A percentile compares a stretch with the other conserved stretches of the same genome.
Conservation (phyloP, 352 stramenopile species). For the Pythium folliculosum region DNA sequence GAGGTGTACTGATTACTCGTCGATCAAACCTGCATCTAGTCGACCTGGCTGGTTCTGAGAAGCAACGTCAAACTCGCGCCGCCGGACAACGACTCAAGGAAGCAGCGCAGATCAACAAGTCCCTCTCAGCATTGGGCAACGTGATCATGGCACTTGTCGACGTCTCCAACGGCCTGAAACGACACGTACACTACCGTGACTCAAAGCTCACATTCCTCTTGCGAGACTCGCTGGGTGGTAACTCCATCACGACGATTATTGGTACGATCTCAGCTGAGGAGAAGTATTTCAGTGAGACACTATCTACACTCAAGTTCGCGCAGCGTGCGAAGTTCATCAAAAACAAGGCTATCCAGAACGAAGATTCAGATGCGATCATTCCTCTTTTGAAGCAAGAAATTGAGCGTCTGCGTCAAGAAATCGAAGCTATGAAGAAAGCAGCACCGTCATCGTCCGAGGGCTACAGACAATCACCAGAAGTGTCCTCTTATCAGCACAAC, state of each 20-base stretch:
- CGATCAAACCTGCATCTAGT: conserved; percentile 85
- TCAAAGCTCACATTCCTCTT: conserved; percentile 87
- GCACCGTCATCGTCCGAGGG: not conserved
- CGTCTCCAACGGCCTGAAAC: conserved; percentile 75
- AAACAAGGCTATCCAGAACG: conserved; percentile 86
- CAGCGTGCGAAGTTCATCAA: conserved; percentile 90
- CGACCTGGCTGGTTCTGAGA: conserved; percentile 88
- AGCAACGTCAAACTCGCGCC: conserved; percentile 80
- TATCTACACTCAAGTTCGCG: conserved; percentile 88
- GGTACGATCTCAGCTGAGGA: conserved; percentile 79
- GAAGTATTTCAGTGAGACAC: conserved; percentile 84
- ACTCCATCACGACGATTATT: conserved; percentile 87
- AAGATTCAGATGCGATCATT: conserved; percentile 77
- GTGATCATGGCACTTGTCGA: conserved; percentile 90
- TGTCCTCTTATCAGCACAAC: conserved; percentile 21
- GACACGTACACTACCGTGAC: conserved; percentile 86
- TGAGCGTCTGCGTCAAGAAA: conserved; percentile 64
- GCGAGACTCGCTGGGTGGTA: conserved; percentile 80
- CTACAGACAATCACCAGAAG: conserved; percentile 1
- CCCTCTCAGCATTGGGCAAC: conserved; percentile 83
- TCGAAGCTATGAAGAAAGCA: conserved; percentile 39
- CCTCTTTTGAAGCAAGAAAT: conserved; percentile 78
- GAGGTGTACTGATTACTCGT: conserved; percentile 60
- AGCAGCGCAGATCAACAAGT: conserved; percentile 90
- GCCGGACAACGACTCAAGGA: conserved; percentile 86